Evolutionary conservation across 164 flowering plant species (phyloP), one percentile per base, ranked within the genome.

Genomic region (Vitis amurensis): DNA sequence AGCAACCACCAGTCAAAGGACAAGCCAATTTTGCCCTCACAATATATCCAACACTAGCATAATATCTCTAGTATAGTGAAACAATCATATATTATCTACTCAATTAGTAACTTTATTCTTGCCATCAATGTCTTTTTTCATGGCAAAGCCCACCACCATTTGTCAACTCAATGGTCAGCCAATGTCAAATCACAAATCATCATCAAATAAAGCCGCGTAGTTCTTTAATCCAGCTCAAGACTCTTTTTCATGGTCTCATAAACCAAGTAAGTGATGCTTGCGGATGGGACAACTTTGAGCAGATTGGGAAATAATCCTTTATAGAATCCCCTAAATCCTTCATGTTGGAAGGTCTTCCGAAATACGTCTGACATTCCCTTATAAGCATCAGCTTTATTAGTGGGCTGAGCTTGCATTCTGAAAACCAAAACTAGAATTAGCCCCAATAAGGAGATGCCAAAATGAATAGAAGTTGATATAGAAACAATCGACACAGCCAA

Each of bases 261-360:
- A 44, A 74, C 77, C 68, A 74, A 11, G 56, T 69, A 74, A 23
- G 73, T 74, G 11, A 74, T 74, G 68, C 77, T 74, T 19, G 77
- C 77, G 30, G 73, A 74, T 11, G 77, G 77, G 8, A 74, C 69
- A 27, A 74, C 77, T 55, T 74, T 74, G 30, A 74, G 69, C 64
- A 74, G 13, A 58, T 74, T 74, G 65, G 77, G 77, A 44, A 74
- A 69, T 4, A 74, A 7, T 49, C 77, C 77, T 53, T 70, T 74
- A 50, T 74, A 74, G 68, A 74, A 70, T 31, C 77, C 77, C 66
- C 77, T 59, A 2, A 69, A 12, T 29, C 77, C 77, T 60, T 74
- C 77, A 51, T 13, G 55, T 14, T 70, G 48, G 16, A 69, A 70
- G 31, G 77, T 74, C 61, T 50, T 64, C 69, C 52, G 47, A 49